Evolutionary conservation across 169 alveolate species (phyloP), one percentile per base, ranked within the genome.

Genomic region (Eimeria falciformis): DNA sequence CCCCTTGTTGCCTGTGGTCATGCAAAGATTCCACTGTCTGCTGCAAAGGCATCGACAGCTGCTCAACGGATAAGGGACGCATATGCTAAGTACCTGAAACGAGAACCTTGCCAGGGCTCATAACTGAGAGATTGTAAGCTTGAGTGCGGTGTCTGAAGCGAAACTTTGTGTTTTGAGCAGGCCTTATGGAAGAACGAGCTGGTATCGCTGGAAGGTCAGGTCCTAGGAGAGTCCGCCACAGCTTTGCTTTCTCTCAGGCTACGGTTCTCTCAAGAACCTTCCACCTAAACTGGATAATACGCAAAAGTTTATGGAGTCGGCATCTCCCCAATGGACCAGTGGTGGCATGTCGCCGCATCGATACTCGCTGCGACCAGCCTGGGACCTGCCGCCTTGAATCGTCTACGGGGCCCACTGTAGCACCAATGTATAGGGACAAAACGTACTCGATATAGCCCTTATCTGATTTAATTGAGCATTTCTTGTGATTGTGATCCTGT

Each of bases 271-370:
- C 55, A 27, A 65, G 53, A 14, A 45, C 23, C 23, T 77, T 47
- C n/a, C 2, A 27, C 40, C 55, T 29, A 79, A 53, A 33, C 33
- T 55, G 25, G 33, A 55, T 65, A 79, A 53, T 43, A 53, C 37
- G 23, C 25, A 33, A 79, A 53, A 50, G 17, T 23, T 50, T 5
- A 43, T 40, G 69, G 75, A 50, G 89, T 79, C 50, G 55, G 89
- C 33, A 47, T 79, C 53, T 47, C 56, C 73, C 40, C 55, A 53
- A 47, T 79, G 89, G 89, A 79, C 75, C 89, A 79, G 23, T 79
- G 69, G 89, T 79, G 89, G 89, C 89, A 79, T 79, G 75, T 71
- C 55, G 89, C 55, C 33, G 29, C 89, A 33, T 33, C 40, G 40
- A 33, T 33, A 47, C 89, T 79, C 45, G 69, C 75, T 55, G 89